phyloP scores from a whole-genome alignment of 331 rosid species.

The Quercus lobata region DNA sequence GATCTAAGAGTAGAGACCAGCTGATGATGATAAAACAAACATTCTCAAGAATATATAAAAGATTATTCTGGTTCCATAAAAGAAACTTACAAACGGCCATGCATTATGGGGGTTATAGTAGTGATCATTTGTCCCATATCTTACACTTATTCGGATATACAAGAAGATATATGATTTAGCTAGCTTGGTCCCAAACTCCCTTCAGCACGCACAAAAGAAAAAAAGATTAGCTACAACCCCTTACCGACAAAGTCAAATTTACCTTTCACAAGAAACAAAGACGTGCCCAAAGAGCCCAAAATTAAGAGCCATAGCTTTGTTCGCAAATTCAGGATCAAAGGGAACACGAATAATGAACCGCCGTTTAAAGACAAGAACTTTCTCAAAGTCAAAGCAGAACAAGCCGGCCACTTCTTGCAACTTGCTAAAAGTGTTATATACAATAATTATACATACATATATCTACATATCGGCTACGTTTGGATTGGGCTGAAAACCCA shows the following conservation, averaged over 20 bases:
- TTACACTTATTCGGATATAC: background rate
- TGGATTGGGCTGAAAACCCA: too few species aligned
- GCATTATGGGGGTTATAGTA: background rate
- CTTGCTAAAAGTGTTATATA: background rate
- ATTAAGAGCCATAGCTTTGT: too few species aligned
- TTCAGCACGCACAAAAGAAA: background rate
- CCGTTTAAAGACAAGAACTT: background rate
- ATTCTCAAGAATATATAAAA: background rate
- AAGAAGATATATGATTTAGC: background rate
- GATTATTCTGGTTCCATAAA: background rate
- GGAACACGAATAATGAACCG: background rate
- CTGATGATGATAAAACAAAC: too few species aligned
- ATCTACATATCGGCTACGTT: too few species aligned
- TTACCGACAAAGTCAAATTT: background rate
- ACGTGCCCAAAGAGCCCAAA: background rate
- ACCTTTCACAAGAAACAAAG: background rate
- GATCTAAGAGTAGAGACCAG: too few species aligned
- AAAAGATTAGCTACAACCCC: background rate
- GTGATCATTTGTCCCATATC: background rate
- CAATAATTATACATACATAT: too few species aligned
- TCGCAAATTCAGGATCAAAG: too few species aligned
- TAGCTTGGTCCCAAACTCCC: background rate
- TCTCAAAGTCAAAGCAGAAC: background rate
- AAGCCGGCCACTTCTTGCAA: background rate
- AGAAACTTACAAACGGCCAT: background rate